phyloP scores from a whole-genome alignment of 1,139 yeast genomes.

The Hansenula lynferdii region DNA sequence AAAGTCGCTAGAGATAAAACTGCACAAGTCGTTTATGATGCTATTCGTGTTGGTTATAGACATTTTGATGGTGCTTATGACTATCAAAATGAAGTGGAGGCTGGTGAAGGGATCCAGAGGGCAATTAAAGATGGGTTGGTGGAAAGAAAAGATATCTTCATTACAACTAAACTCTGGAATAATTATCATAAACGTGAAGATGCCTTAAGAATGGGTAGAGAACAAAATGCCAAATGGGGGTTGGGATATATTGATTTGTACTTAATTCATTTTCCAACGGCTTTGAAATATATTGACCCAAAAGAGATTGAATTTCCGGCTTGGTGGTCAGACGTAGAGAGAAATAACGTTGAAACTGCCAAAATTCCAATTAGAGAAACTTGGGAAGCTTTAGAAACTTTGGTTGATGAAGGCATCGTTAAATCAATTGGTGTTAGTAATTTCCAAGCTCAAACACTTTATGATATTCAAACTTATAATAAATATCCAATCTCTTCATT shows the following conservation, averaged over 20 bases:
- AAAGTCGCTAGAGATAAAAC: conserved; percentile 49
- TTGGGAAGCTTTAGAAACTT: conserved; percentile 69
- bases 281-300: conserved; percentile 57
- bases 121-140: conserved; percentile 65
- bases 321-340: conserved; percentile 57
- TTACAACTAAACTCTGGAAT: conserved; percentile 80
- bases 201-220: conserved; percentile 1
- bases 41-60: conserved; percentile 65
- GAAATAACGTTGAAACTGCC: conserved; percentile 47
- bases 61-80: conserved; percentile 71
- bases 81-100: conserved; percentile 69
- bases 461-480: conserved; percentile 66
- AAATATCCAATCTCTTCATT: conserved; percentile 43
- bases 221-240: conserved; percentile 31
- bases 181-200: conserved; percentile 47
- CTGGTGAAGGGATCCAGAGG: conserved; percentile 58
- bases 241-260: conserved; percentile 65
- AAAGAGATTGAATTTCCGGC: conserved; percentile 69
- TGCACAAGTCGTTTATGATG: conserved; percentile 55
- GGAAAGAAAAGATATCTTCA: conserved; percentile 62
- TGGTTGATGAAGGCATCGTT: conserved; percentile 52
- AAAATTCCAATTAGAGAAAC: conserved; percentile 68
- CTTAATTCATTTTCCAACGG: conserved; percentile 74
- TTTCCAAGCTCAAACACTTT: conserved; percentile 56
- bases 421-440: conserved; percentile 78